These are phyloP conservation scores for Alectoria sarmentosa DNA, from an alignment of 495 filamentous ascomycete species.

Conservation along the genomic window DNA sequence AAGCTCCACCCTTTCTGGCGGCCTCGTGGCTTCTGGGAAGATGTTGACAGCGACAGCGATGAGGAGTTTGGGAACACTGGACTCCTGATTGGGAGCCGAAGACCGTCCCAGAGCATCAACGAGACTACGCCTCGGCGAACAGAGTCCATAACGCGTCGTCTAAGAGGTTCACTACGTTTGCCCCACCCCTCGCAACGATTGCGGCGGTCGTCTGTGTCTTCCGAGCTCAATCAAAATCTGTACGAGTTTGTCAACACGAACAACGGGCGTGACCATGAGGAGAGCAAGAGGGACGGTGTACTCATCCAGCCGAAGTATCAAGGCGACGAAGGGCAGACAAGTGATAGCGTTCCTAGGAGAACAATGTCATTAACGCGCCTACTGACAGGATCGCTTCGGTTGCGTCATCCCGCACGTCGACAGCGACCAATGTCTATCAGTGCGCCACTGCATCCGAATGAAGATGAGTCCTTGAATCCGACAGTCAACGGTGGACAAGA, in stretches of 20 bases:
- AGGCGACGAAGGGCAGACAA: neutral
- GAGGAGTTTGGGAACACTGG: conserved; percentile 31
- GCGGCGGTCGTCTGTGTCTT: conserved; percentile 3
- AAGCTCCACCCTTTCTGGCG: conserved; percentile 77
- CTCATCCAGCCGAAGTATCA: neutral
- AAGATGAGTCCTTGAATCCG: neutral
- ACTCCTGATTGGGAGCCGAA: conserved; percentile 36
- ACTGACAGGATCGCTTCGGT: neutral
- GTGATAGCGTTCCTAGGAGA: neutral
- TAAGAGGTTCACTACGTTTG: conserved; percentile 42
- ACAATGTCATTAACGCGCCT: neutral
- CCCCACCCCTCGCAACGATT: conserved; percentile 37
- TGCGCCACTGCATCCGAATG: neutral
- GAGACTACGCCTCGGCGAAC: conserved; percentile 14
- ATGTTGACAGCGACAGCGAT: conserved; percentile 44
- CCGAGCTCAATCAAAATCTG: neutral
- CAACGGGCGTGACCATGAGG: conserved; percentile 27
- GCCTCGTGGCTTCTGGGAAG: conserved; percentile 65
- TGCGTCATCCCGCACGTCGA: neutral
- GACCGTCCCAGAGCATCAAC: conserved; percentile 13
- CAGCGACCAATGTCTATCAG: neutral
- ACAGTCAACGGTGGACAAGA: neutral
- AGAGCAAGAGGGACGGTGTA: conserved; percentile 29
- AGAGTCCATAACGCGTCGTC: conserved; percentile 27
- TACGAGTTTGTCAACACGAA: conserved; percentile 30